Conservation (phyloP, 2,329 filamentous ascomycete species). For the Claviceps cyperi region DNA sequence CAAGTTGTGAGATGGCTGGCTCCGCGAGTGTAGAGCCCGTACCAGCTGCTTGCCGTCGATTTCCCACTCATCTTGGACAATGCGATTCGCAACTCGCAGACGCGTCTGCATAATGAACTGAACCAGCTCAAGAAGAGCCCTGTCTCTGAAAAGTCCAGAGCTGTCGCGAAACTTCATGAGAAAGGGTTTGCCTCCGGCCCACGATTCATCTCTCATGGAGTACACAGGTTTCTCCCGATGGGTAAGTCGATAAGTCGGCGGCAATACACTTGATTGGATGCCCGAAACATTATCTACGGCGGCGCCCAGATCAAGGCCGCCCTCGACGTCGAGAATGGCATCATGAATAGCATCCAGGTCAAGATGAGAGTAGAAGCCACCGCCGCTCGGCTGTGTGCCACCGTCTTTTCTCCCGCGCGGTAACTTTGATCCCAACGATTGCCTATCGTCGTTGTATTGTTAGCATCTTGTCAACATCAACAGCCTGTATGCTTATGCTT, state of each 20-base stretch:
- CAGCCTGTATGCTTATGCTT: no score
- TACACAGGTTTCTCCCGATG: conserved; percentile 3
- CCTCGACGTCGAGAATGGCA: conserved; percentile 20
- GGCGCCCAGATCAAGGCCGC: conserved; percentile 3
- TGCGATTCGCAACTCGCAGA: conserved; percentile 16
- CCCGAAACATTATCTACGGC: conserved; percentile 4
- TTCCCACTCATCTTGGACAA: conserved; percentile 17
- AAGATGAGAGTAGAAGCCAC: conserved; percentile 21
- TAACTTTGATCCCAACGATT: not conserved
- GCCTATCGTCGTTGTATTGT: not conserved
- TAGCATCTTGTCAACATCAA: not conserved
- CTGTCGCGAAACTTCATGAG: conserved; percentile 13
- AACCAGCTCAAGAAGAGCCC: conserved; percentile 15
- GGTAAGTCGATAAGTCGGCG: conserved; percentile 3
- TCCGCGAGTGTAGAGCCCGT: conserved; percentile 10
- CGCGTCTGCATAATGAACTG: conserved; percentile 17
- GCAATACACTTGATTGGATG: conserved; percentile 1
- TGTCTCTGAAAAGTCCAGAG: conserved; percentile 12
- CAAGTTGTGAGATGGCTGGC: conserved; percentile 11
- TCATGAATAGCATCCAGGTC: conserved; percentile 20
- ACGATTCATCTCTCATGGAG: conserved; percentile 5
- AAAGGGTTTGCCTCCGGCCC: conserved; percentile 10
- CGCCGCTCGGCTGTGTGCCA: conserved; percentile 5
- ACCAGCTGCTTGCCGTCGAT: conserved; percentile 14
- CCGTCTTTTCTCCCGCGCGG: conserved; percentile 9